Conservation (phyloP, 2,329 filamentous ascomycete species). For the Hortaea werneckii region DNA sequence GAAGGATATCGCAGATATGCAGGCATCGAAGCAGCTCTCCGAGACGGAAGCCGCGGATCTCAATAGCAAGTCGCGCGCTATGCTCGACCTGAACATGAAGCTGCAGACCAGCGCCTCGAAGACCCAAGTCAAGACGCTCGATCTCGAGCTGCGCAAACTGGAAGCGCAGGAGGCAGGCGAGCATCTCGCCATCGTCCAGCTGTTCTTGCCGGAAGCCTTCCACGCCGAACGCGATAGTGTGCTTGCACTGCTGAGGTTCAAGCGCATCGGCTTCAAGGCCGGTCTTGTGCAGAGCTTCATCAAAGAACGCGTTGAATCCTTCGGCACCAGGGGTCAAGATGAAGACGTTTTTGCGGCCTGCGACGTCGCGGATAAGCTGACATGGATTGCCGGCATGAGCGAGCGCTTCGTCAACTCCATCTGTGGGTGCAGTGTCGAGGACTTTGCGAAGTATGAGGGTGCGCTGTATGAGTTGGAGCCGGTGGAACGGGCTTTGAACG, state of each 20-base stretch:
- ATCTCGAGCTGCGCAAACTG: slow-evolving; percentile 74
- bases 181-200: slow-evolving; percentile 76
- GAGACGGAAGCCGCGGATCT: slow-evolving; percentile 89
- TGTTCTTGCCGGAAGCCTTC: slow-evolving; percentile 81
- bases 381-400: slow-evolving; percentile 74
- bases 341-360: slow-evolving; percentile 73
- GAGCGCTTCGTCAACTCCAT: slow-evolving; percentile 75
- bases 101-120: slow-evolving; percentile 83
- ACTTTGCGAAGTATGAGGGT: slow-evolving; percentile 69
- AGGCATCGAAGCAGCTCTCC: slow-evolving; percentile 81
- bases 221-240: slow-evolving; percentile 74
- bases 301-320: slow-evolving; percentile 63
- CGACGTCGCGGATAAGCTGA: slow-evolving; percentile 74
- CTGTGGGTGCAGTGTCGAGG: slow-evolving; percentile 62
- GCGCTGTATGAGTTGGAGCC: slow-evolving; percentile 82
- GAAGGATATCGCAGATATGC: slow-evolving; percentile 80
- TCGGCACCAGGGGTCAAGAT: slow-evolving; percentile 56
- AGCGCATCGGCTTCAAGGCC: slow-evolving; percentile 79
- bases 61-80: slow-evolving; percentile 75
- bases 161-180: slow-evolving; percentile 83
- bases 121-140: slow-evolving; percentile 88
- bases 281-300: slow-evolving; percentile 67
- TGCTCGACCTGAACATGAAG: slow-evolving; percentile 95
- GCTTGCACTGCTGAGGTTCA: slow-evolving; percentile 79
- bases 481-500: slow-evolving; percentile 79